phyloP scores from a whole-genome alignment of 139 green algal genomes.

The Chlorella vulgaris region DNA sequence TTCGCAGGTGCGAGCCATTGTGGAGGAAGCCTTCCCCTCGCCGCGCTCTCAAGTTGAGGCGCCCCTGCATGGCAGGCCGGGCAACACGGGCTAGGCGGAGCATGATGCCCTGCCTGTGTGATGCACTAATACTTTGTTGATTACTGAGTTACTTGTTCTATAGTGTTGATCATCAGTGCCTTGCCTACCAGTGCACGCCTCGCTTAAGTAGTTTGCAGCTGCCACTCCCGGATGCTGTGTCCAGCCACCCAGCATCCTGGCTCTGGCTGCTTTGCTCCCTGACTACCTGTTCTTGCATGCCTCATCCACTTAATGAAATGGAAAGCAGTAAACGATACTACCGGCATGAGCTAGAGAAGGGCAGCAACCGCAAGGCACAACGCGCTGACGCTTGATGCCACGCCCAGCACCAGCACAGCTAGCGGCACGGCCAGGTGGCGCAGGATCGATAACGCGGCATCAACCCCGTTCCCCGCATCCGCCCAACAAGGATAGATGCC shows the following conservation, averaged over 20 bases:
- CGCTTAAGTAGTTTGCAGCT: no score
- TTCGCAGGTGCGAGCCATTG: background rate
- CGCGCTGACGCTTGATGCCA: slow-evolving; percentile 28
- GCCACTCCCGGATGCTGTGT: no score
- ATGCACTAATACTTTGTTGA: no score
- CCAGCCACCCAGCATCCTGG: no score
- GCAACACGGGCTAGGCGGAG: no score
- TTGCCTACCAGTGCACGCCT: no score
- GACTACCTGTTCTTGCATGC: no score
- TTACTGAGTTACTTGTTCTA: no score
- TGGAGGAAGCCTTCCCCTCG: background rate
- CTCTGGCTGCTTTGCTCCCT: no score
- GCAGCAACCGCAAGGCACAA: slow-evolving; percentile 28
- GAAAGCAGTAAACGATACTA: no score
- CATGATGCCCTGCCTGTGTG: background rate
- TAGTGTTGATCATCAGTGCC: no score
- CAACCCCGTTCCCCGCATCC: background rate
- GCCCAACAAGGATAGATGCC: background rate
- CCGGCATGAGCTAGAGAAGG: background rate
- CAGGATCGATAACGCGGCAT: background rate
- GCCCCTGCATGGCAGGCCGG: background rate
- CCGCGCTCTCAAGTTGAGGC: background rate
- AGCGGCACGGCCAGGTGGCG: slow-evolving; percentile 38
- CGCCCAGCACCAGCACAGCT: slow-evolving; percentile 37
- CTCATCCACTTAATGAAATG: no score